Evolutionary conservation across 306 rosid species (phyloP), one percentile per base, ranked within the genome.

Genomic region (Dryas alaskensis): DNA sequence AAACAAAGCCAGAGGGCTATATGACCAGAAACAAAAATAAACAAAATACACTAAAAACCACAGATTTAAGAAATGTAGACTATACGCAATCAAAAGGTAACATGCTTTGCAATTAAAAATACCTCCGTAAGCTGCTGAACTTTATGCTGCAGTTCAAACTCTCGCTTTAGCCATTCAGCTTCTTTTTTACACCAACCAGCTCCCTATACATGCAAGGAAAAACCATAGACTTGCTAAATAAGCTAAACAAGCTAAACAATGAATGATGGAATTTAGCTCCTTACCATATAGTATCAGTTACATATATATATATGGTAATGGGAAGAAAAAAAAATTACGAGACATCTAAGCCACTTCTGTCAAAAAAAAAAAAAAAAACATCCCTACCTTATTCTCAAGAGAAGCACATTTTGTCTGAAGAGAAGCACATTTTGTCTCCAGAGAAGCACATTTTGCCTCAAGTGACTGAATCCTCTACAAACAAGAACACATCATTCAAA

Each of bases 361-460:
- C 42, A 10, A 9, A 1, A 31, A 31, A 31, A 31, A 31, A 27
- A 31, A 31, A 31, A 31, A 42, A 49, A 45, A 10, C 9, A 19
- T 55, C 25, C 81, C 13, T 81, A 92, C 98, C 98, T 87, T 81
- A 64, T 77, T 83, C 80, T 88, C 89, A 31, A 31, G 37, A 31
- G 37, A 31, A 31, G 37, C 37, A 31, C 37, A 31, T 31, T 31
- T 31, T 31, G 37, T 31, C 37, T 31, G 0, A 31, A 31, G 37
- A 1, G 37, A 31, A 31, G 37, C 37, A 83, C 94, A 92, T 81
- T 81, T 85, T 73, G 74, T 85, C 86, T 92, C 92, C 22, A 88
- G 86, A 48, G 84, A 77, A 74, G 80, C 86, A 83, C 94, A 92
- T 81, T 81, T 85, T 73, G 74, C 86, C 86, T 92, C 92, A 47